Conservation (phyloP, 371 early-diverging fungal species). For the Smittium mucronatum region DNA sequence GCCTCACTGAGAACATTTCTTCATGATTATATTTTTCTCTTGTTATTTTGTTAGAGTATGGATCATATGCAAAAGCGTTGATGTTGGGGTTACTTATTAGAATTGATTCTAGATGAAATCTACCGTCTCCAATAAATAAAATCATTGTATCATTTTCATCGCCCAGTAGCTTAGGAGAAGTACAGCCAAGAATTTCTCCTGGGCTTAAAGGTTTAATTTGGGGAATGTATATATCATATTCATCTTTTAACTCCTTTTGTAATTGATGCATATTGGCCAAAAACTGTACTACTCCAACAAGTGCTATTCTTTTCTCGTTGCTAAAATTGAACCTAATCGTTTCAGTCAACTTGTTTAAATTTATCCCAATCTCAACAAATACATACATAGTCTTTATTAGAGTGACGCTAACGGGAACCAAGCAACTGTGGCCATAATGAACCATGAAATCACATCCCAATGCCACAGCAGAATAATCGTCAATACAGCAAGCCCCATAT, state of each 20-base stretch:
- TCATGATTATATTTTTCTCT: constrained; percentile 87
- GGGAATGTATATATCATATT: constrained; percentile 66
- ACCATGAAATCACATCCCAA: constrained; percentile 95
- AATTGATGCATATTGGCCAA: constrained; percentile 71
- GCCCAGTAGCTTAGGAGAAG: constrained; percentile 75
- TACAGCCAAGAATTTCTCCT: constrained; percentile 99
- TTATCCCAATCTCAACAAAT: constrained; percentile 98
- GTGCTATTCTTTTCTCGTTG: constrained; percentile 47
- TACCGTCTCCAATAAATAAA: constrained; percentile 90
- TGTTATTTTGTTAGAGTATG: constrained; percentile 85
- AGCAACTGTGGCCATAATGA: constrained; percentile 98
- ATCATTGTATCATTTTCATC: constrained; percentile 48
- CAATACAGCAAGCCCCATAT: constrained; percentile 99
- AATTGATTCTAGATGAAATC: constrained; percentile 98
- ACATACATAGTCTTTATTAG: constrained; percentile 94
- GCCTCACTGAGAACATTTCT: constrained; percentile 78
- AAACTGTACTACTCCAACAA: constrained; percentile 98
- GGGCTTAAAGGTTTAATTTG: constrained; percentile 93
- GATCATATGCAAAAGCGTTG: constrained; percentile 92
- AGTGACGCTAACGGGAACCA: constrained; percentile 94
- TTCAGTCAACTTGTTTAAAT: constrained; percentile 81
- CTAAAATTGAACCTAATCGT: constrained; percentile 79
- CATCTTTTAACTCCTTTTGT: constrained; percentile 41
- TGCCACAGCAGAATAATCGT: constrained; percentile 89
- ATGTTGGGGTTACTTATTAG: constrained; percentile 96